These are phyloP conservation scores for Aureobasidium sp. DNA, from an alignment of 2,329 filamentous ascomycete genomes.

Conservation along the genomic window DNA sequence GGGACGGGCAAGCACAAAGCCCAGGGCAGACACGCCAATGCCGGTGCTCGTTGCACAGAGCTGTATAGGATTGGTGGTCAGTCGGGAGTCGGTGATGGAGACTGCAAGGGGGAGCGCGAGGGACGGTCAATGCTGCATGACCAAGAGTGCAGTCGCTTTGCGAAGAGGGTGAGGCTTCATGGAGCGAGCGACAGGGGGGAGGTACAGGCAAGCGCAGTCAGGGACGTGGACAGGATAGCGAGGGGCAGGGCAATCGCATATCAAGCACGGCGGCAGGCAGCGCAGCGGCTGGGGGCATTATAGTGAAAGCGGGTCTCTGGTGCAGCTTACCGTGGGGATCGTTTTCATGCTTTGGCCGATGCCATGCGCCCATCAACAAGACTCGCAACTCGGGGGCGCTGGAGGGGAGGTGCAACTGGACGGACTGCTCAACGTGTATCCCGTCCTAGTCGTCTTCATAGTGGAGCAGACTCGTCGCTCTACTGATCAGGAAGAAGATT, in stretches of 20 bases:
- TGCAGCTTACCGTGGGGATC: conserved; percentile 33
- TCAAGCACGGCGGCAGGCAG: conserved; percentile 4
- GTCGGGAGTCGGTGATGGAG: not conserved
- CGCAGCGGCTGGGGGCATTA: conserved; percentile 2
- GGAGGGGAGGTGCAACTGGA: not conserved
- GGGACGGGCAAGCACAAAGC: conserved; percentile 48
- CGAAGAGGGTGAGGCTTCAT: conserved; percentile 2
- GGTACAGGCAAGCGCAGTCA: not conserved
- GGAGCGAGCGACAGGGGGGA: conserved; percentile 3
- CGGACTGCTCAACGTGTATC: conserved; percentile 5
- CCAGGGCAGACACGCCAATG: conserved; percentile 51
- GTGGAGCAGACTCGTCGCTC: conserved; percentile 17
- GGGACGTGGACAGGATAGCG: not conserved
- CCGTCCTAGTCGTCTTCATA: conserved; percentile 25
- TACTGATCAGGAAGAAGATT: not conserved
- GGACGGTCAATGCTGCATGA: conserved; percentile 11
- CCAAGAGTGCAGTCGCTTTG: not conserved
- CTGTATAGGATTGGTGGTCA: conserved; percentile 30
- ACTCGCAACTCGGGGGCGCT: not conserved
- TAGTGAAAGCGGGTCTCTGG: conserved; percentile 3
- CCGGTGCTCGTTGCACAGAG: conserved; percentile 54
- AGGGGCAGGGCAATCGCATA: conserved; percentile 2
- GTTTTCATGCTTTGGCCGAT: conserved; percentile 35
- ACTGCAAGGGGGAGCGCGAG: not conserved
- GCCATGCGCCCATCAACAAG: conserved; percentile 17